Evolutionary conservation across 345 rosid species (phyloP).

Genomic region (Citrus mangshanensis): DNA sequence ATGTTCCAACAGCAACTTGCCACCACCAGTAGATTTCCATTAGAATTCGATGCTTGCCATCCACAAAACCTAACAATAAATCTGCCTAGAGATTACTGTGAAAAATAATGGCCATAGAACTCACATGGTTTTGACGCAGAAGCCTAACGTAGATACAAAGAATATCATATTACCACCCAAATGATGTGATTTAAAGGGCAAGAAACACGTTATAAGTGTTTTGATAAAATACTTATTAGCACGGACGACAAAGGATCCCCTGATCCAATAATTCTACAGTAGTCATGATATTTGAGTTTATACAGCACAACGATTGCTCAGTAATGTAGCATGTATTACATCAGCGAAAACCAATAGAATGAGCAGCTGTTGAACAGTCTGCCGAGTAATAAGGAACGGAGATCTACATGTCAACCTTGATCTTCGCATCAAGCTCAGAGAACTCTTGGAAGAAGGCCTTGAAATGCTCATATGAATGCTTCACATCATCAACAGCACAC

Average conservation of each 20-base stretch:
- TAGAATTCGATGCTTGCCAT: neutral
- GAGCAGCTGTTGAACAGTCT: neutral
- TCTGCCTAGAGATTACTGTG: neutral
- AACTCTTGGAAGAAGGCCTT: constrained; percentile 79
- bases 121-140: neutral
- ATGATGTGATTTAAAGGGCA: neutral
- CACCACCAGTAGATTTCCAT: no score
- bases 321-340: neutral
- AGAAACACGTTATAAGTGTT: no score
- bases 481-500: constrained; percentile 87
- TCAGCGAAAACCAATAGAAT: neutral
- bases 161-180: neutral
- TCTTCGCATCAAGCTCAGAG: constrained; percentile 62
- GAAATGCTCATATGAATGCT: constrained; percentile 82
- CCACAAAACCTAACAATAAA: neutral
- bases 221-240: no score
- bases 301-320: neutral
- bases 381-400: neutral
- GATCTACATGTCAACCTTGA: constrained; percentile 52
- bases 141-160: neutral
- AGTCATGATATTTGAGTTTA: neutral
- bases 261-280: neutral
- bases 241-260: neutral
- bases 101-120: neutral
- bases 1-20: no score